Base-by-base conservation (phyloP, 2,329 filamentous ascomycete genomes). In the Peltaster fructicola region DNA sequence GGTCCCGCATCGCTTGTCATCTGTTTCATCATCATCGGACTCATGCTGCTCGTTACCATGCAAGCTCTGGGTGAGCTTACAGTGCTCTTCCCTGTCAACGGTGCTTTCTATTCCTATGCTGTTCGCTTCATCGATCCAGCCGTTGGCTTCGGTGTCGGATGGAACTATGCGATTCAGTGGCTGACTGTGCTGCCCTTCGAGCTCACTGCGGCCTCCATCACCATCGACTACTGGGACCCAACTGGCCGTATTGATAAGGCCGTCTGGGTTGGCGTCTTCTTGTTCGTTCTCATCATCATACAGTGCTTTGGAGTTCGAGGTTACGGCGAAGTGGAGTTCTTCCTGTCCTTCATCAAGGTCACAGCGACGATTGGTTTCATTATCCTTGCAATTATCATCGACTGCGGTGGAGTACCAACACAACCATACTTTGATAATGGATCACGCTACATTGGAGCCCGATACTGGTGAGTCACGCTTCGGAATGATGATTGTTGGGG, bases 201-300 rank as follows among this genome's bases (percentile, higher is more conserved):
- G 22, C 38, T 43, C 8, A 40, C 39, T 8, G 29, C 39, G 5
- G 40, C 40, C 11, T 37, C 37, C 6, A 24, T 43, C 11, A 44
- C 40, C 2, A 38, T 44, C 13, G 16, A 32, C 2, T 44, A 32
- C 32, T 46, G 43, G 34, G 36, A 27, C 22, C 9, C 19, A 37
- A 11, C 26, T 3, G 13, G 7, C 2, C 22, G 20, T 20, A 51
- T 81, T 27, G 64, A 70, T 14, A 70, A 72, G 34, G 70, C 74
- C 26, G 73, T 78, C 14, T 93, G 79, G 54, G 79, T 93, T 14
- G 68, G 78, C 20, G 57, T 93, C 20, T 93, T 93, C 50, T 66
- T 88, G 30, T 32, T 70, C 9, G 40, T 74, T 27, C 85, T 92
- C 37, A 62, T 91, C 21, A 39, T 52, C 15, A 91, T 93, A 53